Evolutionary conservation across 2,329 filamentous ascomycete genomes (phyloP), one percentile per base, ranked within the genome.

Genomic region (Sporothrix dimorphospora): DNA sequence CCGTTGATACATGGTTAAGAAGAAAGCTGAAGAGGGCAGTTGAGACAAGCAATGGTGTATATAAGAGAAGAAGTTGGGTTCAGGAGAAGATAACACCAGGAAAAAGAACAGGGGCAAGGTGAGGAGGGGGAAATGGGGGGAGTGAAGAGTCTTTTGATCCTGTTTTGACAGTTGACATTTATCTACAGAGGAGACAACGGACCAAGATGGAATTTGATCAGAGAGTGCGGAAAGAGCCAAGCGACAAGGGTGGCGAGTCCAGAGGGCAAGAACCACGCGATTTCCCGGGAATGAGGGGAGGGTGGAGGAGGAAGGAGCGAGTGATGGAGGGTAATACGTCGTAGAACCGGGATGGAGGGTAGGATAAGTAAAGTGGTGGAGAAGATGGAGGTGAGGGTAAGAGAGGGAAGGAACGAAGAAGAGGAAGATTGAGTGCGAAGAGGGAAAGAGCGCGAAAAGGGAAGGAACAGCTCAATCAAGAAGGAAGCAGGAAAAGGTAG

Each of bases 261-360:
- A 30, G 12, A 21, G 34, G 21, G 30, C 40, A 34, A 59, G 21
- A 42, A 68, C 49, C 68, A 68, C 68, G 68, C 71, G 71, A 66
- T 57, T 72, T 61, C 38, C 34, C 61, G 42, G 67, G 53, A 69
- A 53, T 65, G 53, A 45, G 53, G 69, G 72, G 72, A 53, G 57
- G n/a, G 40, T 53, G 16, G 61, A 24, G 61, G 63, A 55, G 42
- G 55, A 47, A 53, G 40, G 61, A 47, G 27, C 24, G 27, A 69
- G 40, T 47, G 47, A 21, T 63, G 66, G 51, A 51, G n/a, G 24
- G 38, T 34, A 34, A 34, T 47, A 30, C 47, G 47, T 51, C 47
- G 47, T 51, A 51, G 47, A 51, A 19, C n/a, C n/a, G 51, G 16
- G 24, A 30, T 5, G 24, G 51, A 55, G 24, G 24, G 24, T 57